These are phyloP conservation scores for Kalmusia sp. DNA, from an alignment of 2,329 filamentous ascomycete genomes.

Conservation along the genomic window DNA sequence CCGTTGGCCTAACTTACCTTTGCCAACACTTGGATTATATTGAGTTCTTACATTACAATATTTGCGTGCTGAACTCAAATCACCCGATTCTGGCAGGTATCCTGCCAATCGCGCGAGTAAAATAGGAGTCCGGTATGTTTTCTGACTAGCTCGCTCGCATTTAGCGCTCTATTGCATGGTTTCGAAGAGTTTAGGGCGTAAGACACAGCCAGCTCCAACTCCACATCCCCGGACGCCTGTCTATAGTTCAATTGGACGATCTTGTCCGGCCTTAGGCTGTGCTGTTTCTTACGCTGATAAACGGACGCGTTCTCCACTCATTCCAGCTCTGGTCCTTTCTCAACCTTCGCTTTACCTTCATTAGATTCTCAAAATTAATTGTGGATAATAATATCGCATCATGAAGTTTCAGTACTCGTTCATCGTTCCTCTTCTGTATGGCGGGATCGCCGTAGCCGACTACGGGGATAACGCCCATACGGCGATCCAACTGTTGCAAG, in stretches of 20 bases:
- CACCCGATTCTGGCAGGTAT: background rate
- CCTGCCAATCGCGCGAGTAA: background rate
- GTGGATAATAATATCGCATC: conserved; percentile 2
- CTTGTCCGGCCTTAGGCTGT: background rate
- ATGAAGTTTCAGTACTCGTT: conserved; percentile 30
- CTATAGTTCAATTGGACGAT: background rate
- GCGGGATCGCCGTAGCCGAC: conserved; percentile 21
- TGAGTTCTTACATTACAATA: too few species aligned
- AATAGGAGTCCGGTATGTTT: background rate
- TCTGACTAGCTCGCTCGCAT: background rate
- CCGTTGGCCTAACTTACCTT: background rate
- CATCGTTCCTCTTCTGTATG: conserved; percentile 21
- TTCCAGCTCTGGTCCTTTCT: background rate
- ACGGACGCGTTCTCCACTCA: background rate
- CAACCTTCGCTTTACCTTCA: background rate
- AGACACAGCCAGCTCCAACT: background rate
- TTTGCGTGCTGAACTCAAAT: background rate
- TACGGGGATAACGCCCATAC: conserved; percentile 35
- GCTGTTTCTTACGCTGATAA: background rate
- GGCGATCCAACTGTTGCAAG: conserved; percentile 37
- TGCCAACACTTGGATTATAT: background rate
- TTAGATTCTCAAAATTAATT: background rate
- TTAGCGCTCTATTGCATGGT: background rate
- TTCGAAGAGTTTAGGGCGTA: background rate
- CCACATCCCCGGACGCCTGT: background rate